Base-by-base conservation (phyloP, 2,329 filamentous ascomycete species). In the Colletotrichum caudatum region DNA sequence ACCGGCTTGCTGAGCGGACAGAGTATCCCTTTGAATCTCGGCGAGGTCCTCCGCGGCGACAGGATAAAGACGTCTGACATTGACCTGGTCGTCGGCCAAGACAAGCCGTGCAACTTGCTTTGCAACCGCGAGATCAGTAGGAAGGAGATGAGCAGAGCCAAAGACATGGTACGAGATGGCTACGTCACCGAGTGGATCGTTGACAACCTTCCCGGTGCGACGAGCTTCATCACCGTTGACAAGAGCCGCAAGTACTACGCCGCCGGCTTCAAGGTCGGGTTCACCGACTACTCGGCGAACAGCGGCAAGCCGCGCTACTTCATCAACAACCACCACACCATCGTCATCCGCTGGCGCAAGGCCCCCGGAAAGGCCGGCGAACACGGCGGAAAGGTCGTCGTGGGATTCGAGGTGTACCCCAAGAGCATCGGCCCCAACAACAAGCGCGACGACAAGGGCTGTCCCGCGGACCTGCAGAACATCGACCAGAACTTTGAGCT, bases 131-230 rank as follows among this genome's bases (percentile, higher is more conserved):
- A 91, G 66, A 84, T 96, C 20, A 88, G 88, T 73, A 86, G 89
- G 50, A 84, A 85, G 57, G 92, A 91, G 58, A 81, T 97, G 69
- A 86, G 88, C 76, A 88, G 90, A 78, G 92, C 93, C 5, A 89
- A 88, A 75, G 86, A 94, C 73, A 83, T 97, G 77, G 91, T 97
- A 50, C 88, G 88, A 72, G 89, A 94, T 64, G 93, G 92, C 46
- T 97, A 96, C 80, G 90, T 96, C n/a, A 91, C 91, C 2, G 94
- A 97, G 81, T 97, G 94, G 94, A 97, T 97, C 75, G 92, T 96
- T 74, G 94, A 97, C 81, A 97, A 97, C 77, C 86, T 97, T 12
- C 94, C 94, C 1, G 94, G 94, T 8, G 94, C 94, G 46, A 97
- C 94, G 11, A 95, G 92, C 80, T 97, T 97, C 78, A 92, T 96